A percentile compares a stretch with the other conserved stretches of the same genome.
Evolutionary conservation across 2,329 filamentous ascomycete genomes (phyloP).

Genomic region (Colletotrichum acutatum): DNA sequence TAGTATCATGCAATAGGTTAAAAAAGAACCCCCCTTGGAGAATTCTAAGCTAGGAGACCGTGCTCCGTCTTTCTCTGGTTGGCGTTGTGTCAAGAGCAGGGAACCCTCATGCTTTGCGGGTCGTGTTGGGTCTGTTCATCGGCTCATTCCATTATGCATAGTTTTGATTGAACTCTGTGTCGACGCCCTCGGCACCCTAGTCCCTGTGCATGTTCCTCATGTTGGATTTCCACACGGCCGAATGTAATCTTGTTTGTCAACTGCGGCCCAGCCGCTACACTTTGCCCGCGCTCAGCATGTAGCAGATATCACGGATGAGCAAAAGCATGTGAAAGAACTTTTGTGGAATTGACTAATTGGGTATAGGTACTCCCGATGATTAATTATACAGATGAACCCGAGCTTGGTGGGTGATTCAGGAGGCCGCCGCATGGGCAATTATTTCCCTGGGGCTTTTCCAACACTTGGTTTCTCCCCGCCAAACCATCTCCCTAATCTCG

Average conservation of each 20-base stretch:
- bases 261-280: neutral
- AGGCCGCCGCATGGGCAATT: neutral
- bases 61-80: neutral
- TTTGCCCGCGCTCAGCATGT: neutral
- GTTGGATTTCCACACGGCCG: too few species aligned
- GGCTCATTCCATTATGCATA: neutral
- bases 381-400: neutral
- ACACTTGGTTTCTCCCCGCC: neutral
- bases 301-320: neutral
- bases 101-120: neutral
- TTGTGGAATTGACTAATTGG: neutral
- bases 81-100: neutral
- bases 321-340: neutral
- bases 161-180: neutral
- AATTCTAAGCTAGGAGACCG: neutral
- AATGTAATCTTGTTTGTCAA: neutral
- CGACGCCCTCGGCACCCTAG: neutral
- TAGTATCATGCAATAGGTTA: too few species aligned
- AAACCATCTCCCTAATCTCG: neutral
- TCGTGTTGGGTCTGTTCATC: neutral
- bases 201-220: neutral
- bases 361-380: neutral
- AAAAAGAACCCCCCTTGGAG: neutral
- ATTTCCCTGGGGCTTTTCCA: neutral
- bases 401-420: neutral